A percentile compares a stretch with the other conserved stretches of the same genome.
Evolutionary conservation across 305 asterid genomes (phyloP).

Genomic region (Solanum chacoense): DNA sequence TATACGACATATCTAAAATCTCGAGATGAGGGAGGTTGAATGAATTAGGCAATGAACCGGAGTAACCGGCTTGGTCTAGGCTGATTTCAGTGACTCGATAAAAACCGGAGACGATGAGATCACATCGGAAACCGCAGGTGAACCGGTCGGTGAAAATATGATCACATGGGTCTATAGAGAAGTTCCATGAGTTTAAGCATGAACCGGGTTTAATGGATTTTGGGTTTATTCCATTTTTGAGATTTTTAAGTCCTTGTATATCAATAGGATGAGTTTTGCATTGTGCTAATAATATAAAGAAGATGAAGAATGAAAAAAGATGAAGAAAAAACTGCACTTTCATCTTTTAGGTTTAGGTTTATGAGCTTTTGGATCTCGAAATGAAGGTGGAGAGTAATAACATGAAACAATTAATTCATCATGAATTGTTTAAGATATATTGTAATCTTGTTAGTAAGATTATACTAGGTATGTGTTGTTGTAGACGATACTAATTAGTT

Average conservation of each 20-base stretch:
- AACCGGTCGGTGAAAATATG: not conserved
- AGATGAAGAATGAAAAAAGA: not conserved
- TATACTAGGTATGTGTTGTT: not conserved
- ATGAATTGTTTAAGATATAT: not conserved
- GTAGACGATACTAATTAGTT: not conserved
- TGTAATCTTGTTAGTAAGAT: not conserved
- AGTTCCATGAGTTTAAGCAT: constrained; percentile 18
- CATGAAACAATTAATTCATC: not conserved
- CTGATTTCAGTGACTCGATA: constrained; percentile 3
- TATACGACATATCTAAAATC: constrained; percentile 9
- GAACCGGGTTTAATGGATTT: constrained; percentile 10
- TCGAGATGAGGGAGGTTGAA: constrained; percentile 1
- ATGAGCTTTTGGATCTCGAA: not conserved
- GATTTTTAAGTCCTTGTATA: not conserved
- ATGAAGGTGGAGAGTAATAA: not conserved
- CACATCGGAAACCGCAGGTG: not conserved
- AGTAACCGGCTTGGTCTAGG: constrained; percentile 8
- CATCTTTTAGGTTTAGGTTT: not conserved
- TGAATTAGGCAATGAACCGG: not conserved
- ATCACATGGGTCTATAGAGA: constrained; percentile 21
- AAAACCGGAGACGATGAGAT: not conserved
- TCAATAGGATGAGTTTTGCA: constrained; percentile 12
- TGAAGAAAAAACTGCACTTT: not conserved
- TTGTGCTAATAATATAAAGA: not conserved
- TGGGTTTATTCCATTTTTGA: constrained; percentile 8